A percentile compares a stretch with the other conserved stretches of the same genome.
These are phyloP conservation scores for Ramularia endophylla DNA, from an alignment of 2,329 filamentous ascomycete species.

Conservation along the genomic window DNA sequence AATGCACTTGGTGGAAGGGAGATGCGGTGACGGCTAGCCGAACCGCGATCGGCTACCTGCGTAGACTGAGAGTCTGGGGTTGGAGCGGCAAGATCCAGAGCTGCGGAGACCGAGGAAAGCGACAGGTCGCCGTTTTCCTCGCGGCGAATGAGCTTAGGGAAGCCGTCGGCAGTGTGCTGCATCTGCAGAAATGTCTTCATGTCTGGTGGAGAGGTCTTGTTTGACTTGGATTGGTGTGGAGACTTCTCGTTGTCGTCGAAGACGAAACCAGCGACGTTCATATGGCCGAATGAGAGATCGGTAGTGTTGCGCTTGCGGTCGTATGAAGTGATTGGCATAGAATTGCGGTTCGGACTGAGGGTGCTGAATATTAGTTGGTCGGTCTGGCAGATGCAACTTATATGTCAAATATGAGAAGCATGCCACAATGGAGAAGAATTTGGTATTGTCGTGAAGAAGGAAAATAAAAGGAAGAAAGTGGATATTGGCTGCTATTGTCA, in stretches of 20 bases:
- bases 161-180: slow-evolving; percentile 73
- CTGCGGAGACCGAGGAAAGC: slow-evolving; percentile 72
- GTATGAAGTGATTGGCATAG: slow-evolving; percentile 77
- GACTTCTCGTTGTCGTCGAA: slow-evolving; percentile 61
- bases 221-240: slow-evolving; percentile 27
- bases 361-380: slow-evolving; percentile 21
- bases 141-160: slow-evolving; percentile 73
- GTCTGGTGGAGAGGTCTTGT: slow-evolving; percentile 52
- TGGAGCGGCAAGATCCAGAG: slow-evolving; percentile 72
- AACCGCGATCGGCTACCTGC: slow-evolving; percentile 58
- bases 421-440: slow-evolving; percentile 7
- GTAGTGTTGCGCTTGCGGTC: slow-evolving; percentile 58
- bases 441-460: slow-evolving; percentile 10
- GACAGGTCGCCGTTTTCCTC: slow-evolving; percentile 50
- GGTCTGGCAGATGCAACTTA: slow-evolving; percentile 3
- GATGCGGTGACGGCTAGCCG: slow-evolving; percentile 38
- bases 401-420: slow-evolving; percentile 6
- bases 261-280: slow-evolving; percentile 77
- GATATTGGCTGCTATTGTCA: not conserved
- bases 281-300: slow-evolving; percentile 62
- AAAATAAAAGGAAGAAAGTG: slow-evolving; percentile 1
- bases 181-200: slow-evolving; percentile 65
- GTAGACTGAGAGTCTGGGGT: slow-evolving; percentile 51
- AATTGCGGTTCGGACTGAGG: slow-evolving; percentile 76
- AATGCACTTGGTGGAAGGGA: slow-evolving; percentile 32